A percentile compares a stretch with the other conserved stretches of the same genome.
These are phyloP conservation scores for Xerocomus nothofagi DNA, from an alignment of 1,284 basidiomycete genomes.

Conservation along the genomic window DNA sequence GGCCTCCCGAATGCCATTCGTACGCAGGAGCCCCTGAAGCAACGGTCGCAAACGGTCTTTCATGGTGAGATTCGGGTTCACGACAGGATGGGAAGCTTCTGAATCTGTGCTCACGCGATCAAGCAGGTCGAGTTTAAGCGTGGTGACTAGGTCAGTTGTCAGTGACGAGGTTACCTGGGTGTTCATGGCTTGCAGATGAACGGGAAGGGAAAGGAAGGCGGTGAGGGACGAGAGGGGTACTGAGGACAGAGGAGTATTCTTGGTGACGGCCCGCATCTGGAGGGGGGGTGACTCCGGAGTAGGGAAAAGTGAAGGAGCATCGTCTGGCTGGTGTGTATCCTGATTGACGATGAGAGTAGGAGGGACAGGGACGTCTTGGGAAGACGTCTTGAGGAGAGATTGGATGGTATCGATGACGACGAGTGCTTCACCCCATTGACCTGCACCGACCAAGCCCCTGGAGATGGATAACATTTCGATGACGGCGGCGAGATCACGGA, in stretches of 20 bases:
- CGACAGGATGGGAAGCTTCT: slow-evolving; percentile 31
- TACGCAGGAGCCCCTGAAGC: slow-evolving; percentile 73
- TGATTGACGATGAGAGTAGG: slow-evolving; percentile 5
- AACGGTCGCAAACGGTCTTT: slow-evolving; percentile 69
- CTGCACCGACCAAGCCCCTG: slow-evolving; percentile 69
- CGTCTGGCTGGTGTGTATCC: slow-evolving; percentile 17
- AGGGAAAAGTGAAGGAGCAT: slow-evolving; percentile 30
- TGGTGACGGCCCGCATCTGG: slow-evolving; percentile 7
- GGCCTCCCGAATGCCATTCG: slow-evolving; percentile 71
- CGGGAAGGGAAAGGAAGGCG: slow-evolving; percentile 72
- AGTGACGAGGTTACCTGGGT: slow-evolving; percentile 75
- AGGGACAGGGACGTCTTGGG: neutral
- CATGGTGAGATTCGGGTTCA: slow-evolving; percentile 43
- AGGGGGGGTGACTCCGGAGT: slow-evolving; percentile 34
- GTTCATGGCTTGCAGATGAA: slow-evolving; percentile 63
- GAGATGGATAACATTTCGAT: slow-evolving; percentile 76
- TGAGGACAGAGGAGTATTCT: slow-evolving; percentile 32
- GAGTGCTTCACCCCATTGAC: slow-evolving; percentile 85
- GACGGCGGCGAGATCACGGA: slow-evolving; percentile 68
- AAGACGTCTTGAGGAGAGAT: slow-evolving; percentile 54
- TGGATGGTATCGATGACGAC: slow-evolving; percentile 75
- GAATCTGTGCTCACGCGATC: slow-evolving; percentile 43
- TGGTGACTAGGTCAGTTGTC: slow-evolving; percentile 73
- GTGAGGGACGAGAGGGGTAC: slow-evolving; percentile 60
- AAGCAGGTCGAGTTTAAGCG: slow-evolving; percentile 69